These are phyloP conservation scores for Eutrema salsugineum DNA, from an alignment of 441 rosid genomes.

Conservation along the genomic window DNA sequence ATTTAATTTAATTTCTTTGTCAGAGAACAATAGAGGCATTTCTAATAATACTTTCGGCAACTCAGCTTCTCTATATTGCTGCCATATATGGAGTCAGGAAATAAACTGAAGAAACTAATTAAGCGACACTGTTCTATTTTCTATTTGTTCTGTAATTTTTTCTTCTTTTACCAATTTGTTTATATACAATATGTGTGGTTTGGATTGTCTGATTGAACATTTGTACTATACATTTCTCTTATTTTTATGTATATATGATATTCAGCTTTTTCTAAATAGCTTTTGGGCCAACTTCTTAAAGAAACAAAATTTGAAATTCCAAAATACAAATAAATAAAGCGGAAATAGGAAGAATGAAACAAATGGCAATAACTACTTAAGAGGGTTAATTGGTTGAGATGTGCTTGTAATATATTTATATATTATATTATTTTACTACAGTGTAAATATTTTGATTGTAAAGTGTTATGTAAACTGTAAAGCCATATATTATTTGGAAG, in stretches of 20 bases:
- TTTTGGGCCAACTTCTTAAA: too few relatives aligned
- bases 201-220: constrained; percentile 10
- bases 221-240: neutral
- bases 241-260: neutral
- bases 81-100: constrained; percentile 49
- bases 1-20: neutral
- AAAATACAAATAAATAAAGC: too few relatives aligned
- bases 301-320: too few relatives aligned
- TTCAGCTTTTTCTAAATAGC: too few relatives aligned
- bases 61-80: constrained; percentile 78
- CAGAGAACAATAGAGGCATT: constrained; percentile 99
- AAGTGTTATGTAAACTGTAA: too few relatives aligned
- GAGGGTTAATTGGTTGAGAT: too few relatives aligned
- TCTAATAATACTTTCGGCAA: constrained; percentile 71
- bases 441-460: too few relatives aligned
- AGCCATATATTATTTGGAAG: too few relatives aligned
- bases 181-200: constrained; percentile 10
- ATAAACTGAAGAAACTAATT: neutral
- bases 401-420: too few relatives aligned
- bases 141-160: constrained; percentile 8
- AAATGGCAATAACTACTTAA: too few relatives aligned
- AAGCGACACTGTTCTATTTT: neutral
- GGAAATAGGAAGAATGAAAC: too few relatives aligned
- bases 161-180: neutral
- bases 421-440: too few relatives aligned